Evolutionary conservation across 768 basidiomycete genomes (phyloP).

Genomic region (Tulasnella sp.): DNA sequence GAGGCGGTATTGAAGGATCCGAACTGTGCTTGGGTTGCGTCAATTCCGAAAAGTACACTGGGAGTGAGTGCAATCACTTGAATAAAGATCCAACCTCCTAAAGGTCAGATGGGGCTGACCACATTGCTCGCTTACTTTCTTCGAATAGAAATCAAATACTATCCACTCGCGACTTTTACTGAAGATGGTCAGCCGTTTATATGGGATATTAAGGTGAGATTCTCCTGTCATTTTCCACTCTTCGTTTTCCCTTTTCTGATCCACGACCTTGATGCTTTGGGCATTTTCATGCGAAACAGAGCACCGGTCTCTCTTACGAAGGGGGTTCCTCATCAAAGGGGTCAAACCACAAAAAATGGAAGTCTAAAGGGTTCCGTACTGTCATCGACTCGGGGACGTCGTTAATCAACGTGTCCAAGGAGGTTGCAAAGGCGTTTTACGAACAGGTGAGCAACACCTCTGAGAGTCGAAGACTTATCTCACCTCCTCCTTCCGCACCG

Average conservation of each 20-base stretch:
- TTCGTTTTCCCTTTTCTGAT: background rate
- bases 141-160: background rate
- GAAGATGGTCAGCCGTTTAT: background rate
- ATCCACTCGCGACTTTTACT: background rate
- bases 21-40: slow-evolving; percentile 3
- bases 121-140: background rate
- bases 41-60: slow-evolving; percentile 3
- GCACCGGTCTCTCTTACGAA: background rate
- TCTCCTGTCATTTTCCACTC: background rate
- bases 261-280: background rate
- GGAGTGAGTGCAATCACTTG: background rate
- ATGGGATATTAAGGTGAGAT: background rate
- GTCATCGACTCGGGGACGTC: slow-evolving; percentile 19
- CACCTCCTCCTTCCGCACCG: no score
- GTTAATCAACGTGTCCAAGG: slow-evolving; percentile 10
- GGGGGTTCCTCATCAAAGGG: background rate
- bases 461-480: no score
- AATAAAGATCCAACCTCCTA: background rate
- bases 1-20: background rate
- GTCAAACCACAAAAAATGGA: background rate
- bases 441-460: background rate
- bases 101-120: no score
- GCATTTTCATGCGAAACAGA: background rate
- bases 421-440: slow-evolving; percentile 4
- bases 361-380: background rate